Conservation (phyloP, 306 rosid genomes). For the Cyclanthera cordifolia region DNA sequence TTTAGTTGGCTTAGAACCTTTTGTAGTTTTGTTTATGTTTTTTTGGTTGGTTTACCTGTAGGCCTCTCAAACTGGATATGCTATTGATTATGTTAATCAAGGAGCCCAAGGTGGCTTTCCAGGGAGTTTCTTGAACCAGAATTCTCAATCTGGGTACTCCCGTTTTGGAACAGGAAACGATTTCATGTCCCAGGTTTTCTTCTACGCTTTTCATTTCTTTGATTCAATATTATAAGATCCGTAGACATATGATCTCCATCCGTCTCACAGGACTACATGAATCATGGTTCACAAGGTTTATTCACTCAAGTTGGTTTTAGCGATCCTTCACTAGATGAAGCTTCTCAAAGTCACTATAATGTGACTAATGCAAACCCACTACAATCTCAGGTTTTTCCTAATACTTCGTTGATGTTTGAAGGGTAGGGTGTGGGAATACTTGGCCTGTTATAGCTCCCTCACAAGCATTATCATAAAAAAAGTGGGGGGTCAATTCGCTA, state of each 20-base stretch:
- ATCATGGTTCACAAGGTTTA: conserved; percentile 86
- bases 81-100: conserved; percentile 84
- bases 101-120: conserved; percentile 94
- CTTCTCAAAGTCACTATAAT: conserved; percentile 66
- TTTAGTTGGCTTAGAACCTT: no score
- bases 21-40: no score
- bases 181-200: conserved; percentile 88
- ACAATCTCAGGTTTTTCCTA: conserved; percentile 78
- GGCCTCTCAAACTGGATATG: conserved; percentile 97
- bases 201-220: background rate
- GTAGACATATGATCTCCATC: background rate
- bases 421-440: background rate
- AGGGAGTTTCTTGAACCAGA: conserved; percentile 83
- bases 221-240: conserved; percentile 3
- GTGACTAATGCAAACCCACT: conserved; percentile 70
- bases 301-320: conserved; percentile 87
- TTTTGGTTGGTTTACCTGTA: conserved; percentile 19
- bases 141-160: conserved; percentile 87
- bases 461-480: background rate
- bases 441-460: background rate
- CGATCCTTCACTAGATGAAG: conserved; percentile 88
- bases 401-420: background rate
- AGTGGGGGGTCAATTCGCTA: background rate
- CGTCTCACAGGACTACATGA: conserved; percentile 70
- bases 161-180: conserved; percentile 94